These are phyloP conservation scores for Penicillium bovifimosum DNA, from an alignment of 495 filamentous ascomycete genomes.

Conservation along the genomic window DNA sequence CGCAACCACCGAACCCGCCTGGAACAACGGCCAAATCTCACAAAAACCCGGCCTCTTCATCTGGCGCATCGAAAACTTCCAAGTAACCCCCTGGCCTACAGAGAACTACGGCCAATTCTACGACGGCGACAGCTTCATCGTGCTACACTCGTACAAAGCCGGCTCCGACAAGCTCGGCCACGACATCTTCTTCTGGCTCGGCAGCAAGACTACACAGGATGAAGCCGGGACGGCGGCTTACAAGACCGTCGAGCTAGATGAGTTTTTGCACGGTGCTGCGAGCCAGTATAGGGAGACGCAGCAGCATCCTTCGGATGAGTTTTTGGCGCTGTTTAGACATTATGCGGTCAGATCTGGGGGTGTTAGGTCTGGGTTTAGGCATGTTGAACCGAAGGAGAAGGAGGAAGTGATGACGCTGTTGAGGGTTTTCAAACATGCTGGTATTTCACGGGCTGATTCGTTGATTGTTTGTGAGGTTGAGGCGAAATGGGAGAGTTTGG, in stretches of 20 bases:
- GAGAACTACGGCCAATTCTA: conserved; percentile 51
- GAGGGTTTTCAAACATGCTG: conserved; percentile 52
- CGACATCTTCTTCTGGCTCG: conserved; percentile 59
- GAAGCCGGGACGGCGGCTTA: conserved; percentile 61
- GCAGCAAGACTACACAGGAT: conserved; percentile 54
- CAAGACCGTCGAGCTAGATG: conserved; percentile 61
- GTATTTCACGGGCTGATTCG: conserved; percentile 35
- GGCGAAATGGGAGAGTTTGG: conserved; percentile 53
- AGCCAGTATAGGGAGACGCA: conserved; percentile 57
- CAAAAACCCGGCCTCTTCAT: conserved; percentile 45
- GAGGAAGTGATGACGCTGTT: conserved; percentile 45
- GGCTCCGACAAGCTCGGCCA: conserved; percentile 47
- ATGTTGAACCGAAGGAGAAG: conserved; percentile 45
- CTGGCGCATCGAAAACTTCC: conserved; percentile 59
- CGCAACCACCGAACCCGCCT: conserved; percentile 54
- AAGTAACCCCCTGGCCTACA: conserved; percentile 53
- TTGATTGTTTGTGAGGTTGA: conserved; percentile 58
- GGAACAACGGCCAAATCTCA: conserved; percentile 50
- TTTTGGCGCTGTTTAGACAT: conserved; percentile 51
- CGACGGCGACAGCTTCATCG: conserved; percentile 59
- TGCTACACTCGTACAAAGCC: conserved; percentile 51
- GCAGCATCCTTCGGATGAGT: conserved; percentile 49
- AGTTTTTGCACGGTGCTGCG: conserved; percentile 53
- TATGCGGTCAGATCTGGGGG: conserved; percentile 52
- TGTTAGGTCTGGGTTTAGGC: conserved; percentile 53